Base-by-base conservation (phyloP, 768 basidiomycete species). In the Suillus plorans region DNA sequence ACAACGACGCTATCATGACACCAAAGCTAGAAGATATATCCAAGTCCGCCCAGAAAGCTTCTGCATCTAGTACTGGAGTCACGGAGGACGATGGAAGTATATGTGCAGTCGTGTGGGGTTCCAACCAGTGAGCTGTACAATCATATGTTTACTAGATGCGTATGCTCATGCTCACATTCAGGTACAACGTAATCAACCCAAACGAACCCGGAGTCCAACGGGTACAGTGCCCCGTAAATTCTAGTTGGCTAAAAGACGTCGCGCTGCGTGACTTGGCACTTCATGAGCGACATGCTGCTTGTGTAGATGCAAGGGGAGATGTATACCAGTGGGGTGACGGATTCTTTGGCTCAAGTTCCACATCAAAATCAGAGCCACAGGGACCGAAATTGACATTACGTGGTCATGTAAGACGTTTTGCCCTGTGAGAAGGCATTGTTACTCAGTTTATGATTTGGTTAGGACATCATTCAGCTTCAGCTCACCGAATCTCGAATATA, bases 251-350 rank as follows among this genome's bases (percentile, higher is more conserved):
- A 39, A 80, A 87, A 60, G 84, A 85, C 63, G 81, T 88, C 56
- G 90, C 91, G 5, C 80, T 95, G 16, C 86, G 91, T 10, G 91
- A 94, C 70, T 72, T 94, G 44, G 86, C 82, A 14, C 76, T 94
- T 34, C 87, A 92, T 61, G 80, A 84, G 63, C 79, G 77, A 39
- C 86, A 90, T 67, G 90, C 86, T 1, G 92, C 88, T 16, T 92
- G 90, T 66, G 85, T 94, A 22, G 92, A 94, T 70, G 86, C 86
- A 9, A 82, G 84, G 42, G 94, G 93, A 31, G 89, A 95, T 69
- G 88, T 93, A 3, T 90, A 92, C 70, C 91, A 94, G 69, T 95
- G 92, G 92, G 92, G 92, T 0, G 80, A 82, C 49, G 88, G 84
- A 0, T 90, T 87, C 74, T 82, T 81, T 67, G 80, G 80, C 18